phyloP scores from a whole-genome alignment of 2,329 filamentous ascomycete genomes.

The Thielaviopsis musarum region DNA sequence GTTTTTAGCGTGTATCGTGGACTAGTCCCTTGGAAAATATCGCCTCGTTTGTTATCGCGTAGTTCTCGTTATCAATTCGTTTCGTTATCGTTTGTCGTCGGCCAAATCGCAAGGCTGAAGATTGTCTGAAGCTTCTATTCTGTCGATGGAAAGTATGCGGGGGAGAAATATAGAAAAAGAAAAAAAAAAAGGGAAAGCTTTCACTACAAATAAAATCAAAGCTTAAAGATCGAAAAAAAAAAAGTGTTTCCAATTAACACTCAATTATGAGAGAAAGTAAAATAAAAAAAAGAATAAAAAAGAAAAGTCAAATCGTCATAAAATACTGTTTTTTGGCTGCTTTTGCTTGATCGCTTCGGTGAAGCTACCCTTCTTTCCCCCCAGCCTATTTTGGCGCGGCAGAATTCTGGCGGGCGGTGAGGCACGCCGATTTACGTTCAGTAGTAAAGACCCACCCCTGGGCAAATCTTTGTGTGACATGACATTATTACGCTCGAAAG shows the following conservation, averaged over 20 bases:
- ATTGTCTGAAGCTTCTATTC: neutral
- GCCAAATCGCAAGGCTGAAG: neutral
- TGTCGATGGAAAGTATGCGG: neutral
- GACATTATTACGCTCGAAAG: neutral
- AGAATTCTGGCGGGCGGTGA: neutral
- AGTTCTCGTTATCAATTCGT: neutral
- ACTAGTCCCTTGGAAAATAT: too few species aligned
- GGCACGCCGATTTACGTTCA: neutral
- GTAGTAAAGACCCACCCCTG: neutral
- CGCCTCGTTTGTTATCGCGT: neutral
- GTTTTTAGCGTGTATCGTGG: too few species aligned
- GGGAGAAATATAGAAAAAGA: neutral
- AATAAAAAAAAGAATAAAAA: neutral
- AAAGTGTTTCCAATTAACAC: neutral
- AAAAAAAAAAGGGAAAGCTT: neutral
- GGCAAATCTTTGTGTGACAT: neutral
- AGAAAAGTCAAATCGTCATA: neutral
- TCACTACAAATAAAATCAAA: too few species aligned
- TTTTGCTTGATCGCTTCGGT: neutral
- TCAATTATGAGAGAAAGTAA: neutral
- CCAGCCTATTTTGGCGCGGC: neutral
- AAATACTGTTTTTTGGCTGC: neutral
- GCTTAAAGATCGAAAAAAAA: too few species aligned
- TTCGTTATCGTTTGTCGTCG: neutral
- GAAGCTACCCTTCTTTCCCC: too few species aligned